These are phyloP conservation scores for Pseudogymnoascus destructans DNA, from an alignment of 2,329 filamentous ascomycete genomes.

Conservation along the genomic window DNA sequence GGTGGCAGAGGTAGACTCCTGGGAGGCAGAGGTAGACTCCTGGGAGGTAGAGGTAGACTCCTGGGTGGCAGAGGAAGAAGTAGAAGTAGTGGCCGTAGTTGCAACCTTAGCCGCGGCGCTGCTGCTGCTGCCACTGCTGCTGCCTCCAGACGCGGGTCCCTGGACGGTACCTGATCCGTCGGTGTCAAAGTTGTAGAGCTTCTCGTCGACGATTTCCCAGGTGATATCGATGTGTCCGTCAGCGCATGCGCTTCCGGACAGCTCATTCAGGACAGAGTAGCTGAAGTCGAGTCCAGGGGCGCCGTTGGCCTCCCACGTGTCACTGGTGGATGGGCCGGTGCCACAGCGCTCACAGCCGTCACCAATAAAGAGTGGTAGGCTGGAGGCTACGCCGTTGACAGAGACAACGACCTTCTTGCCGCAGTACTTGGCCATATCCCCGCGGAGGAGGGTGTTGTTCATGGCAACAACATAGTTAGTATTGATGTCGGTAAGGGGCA, in stretches of 20 bases:
- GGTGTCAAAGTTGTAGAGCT: neutral
- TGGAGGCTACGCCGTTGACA: neutral
- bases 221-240: neutral
- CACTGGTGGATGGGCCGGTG: neutral
- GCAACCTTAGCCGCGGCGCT: neutral
- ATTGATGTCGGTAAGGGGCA: conserved; percentile 1
- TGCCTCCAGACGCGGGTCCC: neutral
- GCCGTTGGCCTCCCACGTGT: neutral
- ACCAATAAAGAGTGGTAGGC: neutral
- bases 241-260: neutral
- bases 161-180: neutral
- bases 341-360: conserved; percentile 1
- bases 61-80: neutral
- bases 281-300: conserved; percentile 2
- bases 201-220: neutral
- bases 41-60: neutral
- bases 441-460: neutral
- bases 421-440: neutral
- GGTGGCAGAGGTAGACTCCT: neutral
- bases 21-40: neutral
- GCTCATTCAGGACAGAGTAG: neutral
- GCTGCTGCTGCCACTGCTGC: neutral
- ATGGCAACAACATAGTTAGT: conserved; percentile 1
- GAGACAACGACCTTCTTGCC: neutral
- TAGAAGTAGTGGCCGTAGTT: neutral